Base-by-base conservation (phyloP, 345 rosid species). In the Chamaenerion angustifolium region DNA sequence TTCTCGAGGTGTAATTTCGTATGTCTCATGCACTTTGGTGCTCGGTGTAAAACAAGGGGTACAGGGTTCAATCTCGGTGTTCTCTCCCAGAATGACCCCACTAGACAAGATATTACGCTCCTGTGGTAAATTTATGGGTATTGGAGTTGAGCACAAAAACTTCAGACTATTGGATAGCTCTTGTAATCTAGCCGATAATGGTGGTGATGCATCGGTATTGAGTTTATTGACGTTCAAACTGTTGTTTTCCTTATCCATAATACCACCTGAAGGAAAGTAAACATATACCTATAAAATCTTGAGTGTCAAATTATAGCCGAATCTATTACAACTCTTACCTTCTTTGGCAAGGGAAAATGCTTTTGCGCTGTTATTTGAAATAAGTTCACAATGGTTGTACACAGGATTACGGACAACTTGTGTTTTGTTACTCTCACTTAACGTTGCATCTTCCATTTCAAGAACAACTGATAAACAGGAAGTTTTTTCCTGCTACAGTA, bases 81-180 rank as follows among this genome's bases (percentile, higher is more conserved):
- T 41, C 51, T 51, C 16, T 53, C 15, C 27, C 45, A 51, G 62
- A 61, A 46, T 48, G 46, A 12, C 48, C 57, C 18, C 51, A 45
- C 55, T 48, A 41, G 15, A 16, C 9, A 55, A 37, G 37, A 25
- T 8, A 37, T 66, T 68, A 57, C 45, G 54, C 58, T 51, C 68
- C 23, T 61, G 49, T 15, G 68, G 63, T 12, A 66, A 3, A 19
- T 69, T 52, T 19, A 54, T 1, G 45, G 48, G 55, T 40, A 77
- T 64, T 21, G 71, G 61, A 43, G 75, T 66, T 37, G 71, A 64
- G 52, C 54, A 66, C 15, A 87, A 55, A 2, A 57, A 62, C 64
- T 79, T 83, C 76, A 83, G 41, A 52, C 46, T 74, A 50, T 72
- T 81, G 4, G 83, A 72, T 56, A 83, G 18, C 49, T 79, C 80